Percentiles rank a stretch among this genome's conserved stretches.
Conservation (phyloP, 179 eudicot genomes). For the Monotropa hypopitys region DNA sequence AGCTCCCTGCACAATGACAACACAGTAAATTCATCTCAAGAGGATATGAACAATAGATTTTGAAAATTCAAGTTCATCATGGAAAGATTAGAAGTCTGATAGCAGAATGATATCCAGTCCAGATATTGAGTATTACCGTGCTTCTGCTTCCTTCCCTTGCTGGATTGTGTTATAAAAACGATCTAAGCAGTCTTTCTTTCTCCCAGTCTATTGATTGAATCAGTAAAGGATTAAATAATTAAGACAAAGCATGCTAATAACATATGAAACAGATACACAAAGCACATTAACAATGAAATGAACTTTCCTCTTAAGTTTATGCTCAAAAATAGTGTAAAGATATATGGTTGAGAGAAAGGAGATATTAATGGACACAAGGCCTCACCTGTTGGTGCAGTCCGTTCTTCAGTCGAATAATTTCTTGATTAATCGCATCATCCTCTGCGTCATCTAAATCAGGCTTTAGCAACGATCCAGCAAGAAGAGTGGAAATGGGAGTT, state of each 20-base stretch:
- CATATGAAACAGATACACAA: neutral
- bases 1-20: slow-evolving; percentile 41
- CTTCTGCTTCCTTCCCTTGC: slow-evolving; percentile 32
- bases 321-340: neutral
- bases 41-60: neutral
- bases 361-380: neutral
- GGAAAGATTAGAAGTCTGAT: slow-evolving; percentile 3
- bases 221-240: neutral
- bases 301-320: neutral
- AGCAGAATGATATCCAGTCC: neutral
- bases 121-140: slow-evolving; percentile 26
- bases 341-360: neutral
- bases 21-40: neutral
- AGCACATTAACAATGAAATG: neutral
- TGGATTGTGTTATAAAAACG: slow-evolving; percentile 34
- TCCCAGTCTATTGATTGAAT: slow-evolving; percentile 27
- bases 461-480: slow-evolving; percentile 23
- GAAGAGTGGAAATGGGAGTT: neutral
- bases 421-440: slow-evolving; percentile 47
- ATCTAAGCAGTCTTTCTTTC: slow-evolving; percentile 47
- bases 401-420: slow-evolving; percentile 45
- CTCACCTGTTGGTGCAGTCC: slow-evolving; percentile 54
- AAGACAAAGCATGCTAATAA: neutral
- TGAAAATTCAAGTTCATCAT: neutral
- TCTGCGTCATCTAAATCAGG: slow-evolving; percentile 79